Percentiles rank a stretch among this genome's conserved stretches.
Conservation (phyloP, 441 rosid genomes). For the Pelargonium myrrhifolium region DNA sequence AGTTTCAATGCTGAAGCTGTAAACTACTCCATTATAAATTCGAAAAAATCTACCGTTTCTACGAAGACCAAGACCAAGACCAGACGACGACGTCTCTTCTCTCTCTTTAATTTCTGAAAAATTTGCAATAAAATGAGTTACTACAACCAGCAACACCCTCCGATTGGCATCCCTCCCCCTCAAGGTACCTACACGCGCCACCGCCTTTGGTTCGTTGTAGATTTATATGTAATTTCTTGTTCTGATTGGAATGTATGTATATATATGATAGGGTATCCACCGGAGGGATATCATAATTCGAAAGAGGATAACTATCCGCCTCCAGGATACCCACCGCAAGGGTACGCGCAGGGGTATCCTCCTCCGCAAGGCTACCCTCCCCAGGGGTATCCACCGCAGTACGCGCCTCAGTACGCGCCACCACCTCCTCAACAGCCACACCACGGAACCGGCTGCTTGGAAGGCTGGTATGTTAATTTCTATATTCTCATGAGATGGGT, state of each 20-base stretch:
- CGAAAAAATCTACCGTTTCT: too few relatives aligned
- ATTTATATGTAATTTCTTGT: too few relatives aligned
- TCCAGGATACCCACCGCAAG: constrained; percentile 11
- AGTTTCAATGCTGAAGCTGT: too few relatives aligned
- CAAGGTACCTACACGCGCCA: neutral
- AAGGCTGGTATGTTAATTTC: constrained; percentile 1
- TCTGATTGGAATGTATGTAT: neutral
- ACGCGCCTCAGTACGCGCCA: constrained; percentile 1
- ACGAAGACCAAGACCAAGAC: neutral
- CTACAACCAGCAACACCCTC: neutral
- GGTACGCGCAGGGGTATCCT: neutral
- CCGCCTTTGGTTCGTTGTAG: neutral
- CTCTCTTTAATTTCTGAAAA: too few relatives aligned
- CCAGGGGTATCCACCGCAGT: neutral
- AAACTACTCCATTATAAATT: too few relatives aligned
- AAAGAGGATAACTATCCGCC: constrained; percentile 17
- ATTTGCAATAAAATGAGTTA: neutral
- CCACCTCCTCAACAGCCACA: neutral
- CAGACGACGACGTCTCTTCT: too few relatives aligned
- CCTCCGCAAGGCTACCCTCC: neutral
- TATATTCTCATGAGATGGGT: too few relatives aligned
- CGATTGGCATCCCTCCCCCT: neutral
- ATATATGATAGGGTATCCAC: constrained; percentile 6
- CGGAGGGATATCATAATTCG: constrained; percentile 15
- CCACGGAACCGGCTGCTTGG: neutral